These are phyloP conservation scores for Raphanus hybrid DNA, from an alignment of 441 rosid species.

Conservation along the genomic window DNA sequence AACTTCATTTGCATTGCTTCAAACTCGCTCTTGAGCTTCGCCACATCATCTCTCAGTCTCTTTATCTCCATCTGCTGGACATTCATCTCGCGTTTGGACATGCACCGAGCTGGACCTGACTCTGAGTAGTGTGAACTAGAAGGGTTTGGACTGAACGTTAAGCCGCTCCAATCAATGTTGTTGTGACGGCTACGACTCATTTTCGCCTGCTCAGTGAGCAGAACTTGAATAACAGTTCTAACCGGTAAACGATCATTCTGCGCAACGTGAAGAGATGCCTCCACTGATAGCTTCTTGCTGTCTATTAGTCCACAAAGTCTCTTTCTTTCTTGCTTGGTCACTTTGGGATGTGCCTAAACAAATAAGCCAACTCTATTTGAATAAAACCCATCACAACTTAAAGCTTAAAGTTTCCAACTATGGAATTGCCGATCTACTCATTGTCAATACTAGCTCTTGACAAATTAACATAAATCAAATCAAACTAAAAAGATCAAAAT, in stretches of 20 bases:
- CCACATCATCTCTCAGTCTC: conserved; percentile 68
- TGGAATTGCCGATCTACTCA: background rate
- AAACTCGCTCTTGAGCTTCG: conserved; percentile 64
- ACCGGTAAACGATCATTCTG: conserved; percentile 88
- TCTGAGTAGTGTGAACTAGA: conserved; percentile 44
- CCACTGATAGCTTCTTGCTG: conserved; percentile 65
- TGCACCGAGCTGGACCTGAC: conserved; percentile 47
- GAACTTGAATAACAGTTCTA: conserved; percentile 73
- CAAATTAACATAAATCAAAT: no score
- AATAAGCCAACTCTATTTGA: background rate
- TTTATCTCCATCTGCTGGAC: conserved; percentile 64
- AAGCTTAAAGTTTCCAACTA: background rate
- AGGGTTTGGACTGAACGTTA: conserved; percentile 55
- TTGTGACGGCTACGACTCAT: conserved; percentile 41
- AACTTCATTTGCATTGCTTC: conserved; percentile 61
- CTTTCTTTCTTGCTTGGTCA: conserved; percentile 78
- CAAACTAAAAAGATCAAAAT: background rate
- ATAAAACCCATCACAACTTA: conserved; percentile 15
- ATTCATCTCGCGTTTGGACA: conserved; percentile 67
- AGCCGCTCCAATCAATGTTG: conserved; percentile 68
- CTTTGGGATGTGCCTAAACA: conserved; percentile 68
- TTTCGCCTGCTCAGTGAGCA: conserved; percentile 72
- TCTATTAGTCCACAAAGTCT: conserved; percentile 70
- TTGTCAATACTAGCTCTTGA: background rate
- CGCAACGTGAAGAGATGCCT: conserved; percentile 81